These are phyloP conservation scores for Scortechinia acanthostroma DNA, from an alignment of 2,329 filamentous ascomycete genomes.

Conservation along the genomic window DNA sequence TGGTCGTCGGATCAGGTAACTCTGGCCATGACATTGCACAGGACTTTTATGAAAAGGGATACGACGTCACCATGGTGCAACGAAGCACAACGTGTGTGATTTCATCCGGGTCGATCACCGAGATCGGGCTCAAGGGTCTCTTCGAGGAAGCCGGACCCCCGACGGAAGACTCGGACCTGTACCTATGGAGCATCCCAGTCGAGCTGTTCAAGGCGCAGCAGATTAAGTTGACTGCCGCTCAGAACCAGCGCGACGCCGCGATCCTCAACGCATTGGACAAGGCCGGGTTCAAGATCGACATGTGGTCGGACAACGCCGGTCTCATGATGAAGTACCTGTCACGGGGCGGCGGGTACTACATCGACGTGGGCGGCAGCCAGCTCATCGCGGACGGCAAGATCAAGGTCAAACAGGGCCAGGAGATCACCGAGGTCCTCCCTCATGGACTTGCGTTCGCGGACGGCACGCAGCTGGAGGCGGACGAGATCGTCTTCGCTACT, in stretches of 20 bases:
- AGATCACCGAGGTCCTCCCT: conserved; percentile 33
- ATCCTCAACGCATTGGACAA: conserved; percentile 38
- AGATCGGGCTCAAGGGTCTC: conserved; percentile 41
- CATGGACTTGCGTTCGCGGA: conserved; percentile 33
- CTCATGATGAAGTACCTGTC: conserved; percentile 52
- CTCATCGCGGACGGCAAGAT: conserved; percentile 48
- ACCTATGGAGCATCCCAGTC: conserved; percentile 45
- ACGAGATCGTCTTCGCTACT: conserved; percentile 44
- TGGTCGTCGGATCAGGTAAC: conserved; percentile 51
- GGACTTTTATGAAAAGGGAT: conserved; percentile 48
- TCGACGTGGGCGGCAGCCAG: conserved; percentile 43
- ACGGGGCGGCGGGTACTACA: conserved; percentile 53
- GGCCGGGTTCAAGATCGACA: conserved; percentile 50
- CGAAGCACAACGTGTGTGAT: conserved; percentile 48
- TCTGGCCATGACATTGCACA: conserved; percentile 52
- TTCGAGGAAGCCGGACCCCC: conserved; percentile 45
- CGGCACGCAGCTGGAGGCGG: conserved; percentile 38
- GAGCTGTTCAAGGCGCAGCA: conserved; percentile 55
- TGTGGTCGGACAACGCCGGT: conserved; percentile 43
- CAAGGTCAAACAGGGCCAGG: conserved; percentile 41
- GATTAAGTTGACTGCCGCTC: conserved; percentile 26
- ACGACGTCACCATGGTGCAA: conserved; percentile 52
- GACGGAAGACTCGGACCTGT: conserved; percentile 59
- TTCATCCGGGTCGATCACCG: conserved; percentile 35
- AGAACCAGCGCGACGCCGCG: conserved; percentile 22